Percentiles rank a stretch among this genome's conserved stretches.
These are phyloP conservation scores for Mortierella sp. DNA, from an alignment of 371 early-diverging fungal genomes.

Conservation along the genomic window DNA sequence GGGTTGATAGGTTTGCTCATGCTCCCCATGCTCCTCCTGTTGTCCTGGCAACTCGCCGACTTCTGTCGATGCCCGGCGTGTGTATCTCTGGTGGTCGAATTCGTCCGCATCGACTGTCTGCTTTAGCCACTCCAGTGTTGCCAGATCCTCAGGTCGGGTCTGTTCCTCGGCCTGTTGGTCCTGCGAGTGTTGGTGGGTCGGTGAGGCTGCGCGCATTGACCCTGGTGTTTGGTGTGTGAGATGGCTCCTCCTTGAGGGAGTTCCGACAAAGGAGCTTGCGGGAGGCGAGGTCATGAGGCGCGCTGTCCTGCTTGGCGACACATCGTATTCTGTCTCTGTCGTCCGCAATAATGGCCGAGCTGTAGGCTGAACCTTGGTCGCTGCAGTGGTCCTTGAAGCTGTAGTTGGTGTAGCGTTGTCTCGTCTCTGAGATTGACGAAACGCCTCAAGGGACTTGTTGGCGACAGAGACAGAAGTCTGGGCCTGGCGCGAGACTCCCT, in stretches of 20 bases:
- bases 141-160: slow-evolving; percentile 1
- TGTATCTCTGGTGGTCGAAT: slow-evolving; percentile 5
- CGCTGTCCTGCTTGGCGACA: slow-evolving; percentile 28
- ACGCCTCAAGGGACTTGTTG: slow-evolving; percentile 23
- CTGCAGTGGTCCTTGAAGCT: background rate
- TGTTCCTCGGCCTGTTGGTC: background rate
- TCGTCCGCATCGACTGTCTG: slow-evolving; percentile 11
- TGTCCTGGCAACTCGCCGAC: background rate
- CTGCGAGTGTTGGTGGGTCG: background rate
- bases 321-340: slow-evolving; percentile 50
- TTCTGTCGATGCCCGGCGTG: slow-evolving; percentile 10
- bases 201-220: background rate
- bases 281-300: slow-evolving; percentile 17
- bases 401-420: background rate
- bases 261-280: slow-evolving; percentile 7
- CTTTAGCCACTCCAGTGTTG: slow-evolving; percentile 24
- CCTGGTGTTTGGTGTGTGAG: background rate
- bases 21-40: background rate
- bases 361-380: background rate
- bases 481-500: slow-evolving; percentile 14
- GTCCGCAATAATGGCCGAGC: slow-evolving; percentile 21
- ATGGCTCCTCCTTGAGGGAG: slow-evolving; percentile 3
- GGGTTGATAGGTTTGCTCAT: background rate
- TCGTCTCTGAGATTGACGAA: slow-evolving; percentile 24
- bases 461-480: slow-evolving; percentile 8